Evolutionary conservation across 352 stramenopile genomes (phyloP).

Genomic region (Hyaloperonospora brassicae): DNA sequence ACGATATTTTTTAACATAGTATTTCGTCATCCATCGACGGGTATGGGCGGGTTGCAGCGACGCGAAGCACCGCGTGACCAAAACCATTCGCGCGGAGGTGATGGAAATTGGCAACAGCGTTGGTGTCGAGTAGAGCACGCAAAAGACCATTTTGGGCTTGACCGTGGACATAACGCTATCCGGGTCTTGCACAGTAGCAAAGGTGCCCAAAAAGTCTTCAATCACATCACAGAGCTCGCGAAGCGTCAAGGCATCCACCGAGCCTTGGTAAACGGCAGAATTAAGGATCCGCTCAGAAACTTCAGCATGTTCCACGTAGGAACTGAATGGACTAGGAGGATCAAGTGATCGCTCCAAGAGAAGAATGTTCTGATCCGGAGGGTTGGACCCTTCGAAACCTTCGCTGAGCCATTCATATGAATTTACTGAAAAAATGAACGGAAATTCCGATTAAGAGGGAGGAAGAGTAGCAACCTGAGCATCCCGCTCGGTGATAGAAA

Average conservation of each 20-base stretch:
- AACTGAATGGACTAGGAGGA: background rate
- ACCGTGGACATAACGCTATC: background rate
- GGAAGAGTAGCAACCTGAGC: background rate
- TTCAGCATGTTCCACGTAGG: background rate
- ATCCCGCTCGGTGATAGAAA: background rate
- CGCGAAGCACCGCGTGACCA: background rate
- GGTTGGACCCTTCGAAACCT: background rate
- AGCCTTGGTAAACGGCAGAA: background rate
- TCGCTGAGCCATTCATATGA: background rate
- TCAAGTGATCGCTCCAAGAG: background rate
- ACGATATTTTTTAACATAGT: no score
- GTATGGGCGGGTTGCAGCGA: background rate
- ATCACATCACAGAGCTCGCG: background rate
- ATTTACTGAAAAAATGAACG: background rate
- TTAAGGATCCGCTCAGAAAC: background rate
- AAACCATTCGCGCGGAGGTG: background rate
- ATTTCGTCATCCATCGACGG: background rate
- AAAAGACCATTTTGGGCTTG: background rate
- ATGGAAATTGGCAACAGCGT: background rate
- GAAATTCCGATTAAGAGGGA: slow-evolving; percentile 1
- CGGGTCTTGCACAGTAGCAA: background rate
- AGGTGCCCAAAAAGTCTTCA: background rate
- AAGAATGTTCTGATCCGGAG: background rate
- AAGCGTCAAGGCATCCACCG: background rate
- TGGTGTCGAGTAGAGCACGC: background rate